phyloP scores from a whole-genome alignment of 768 basidiomycete species.

The Suillus paluster region DNA sequence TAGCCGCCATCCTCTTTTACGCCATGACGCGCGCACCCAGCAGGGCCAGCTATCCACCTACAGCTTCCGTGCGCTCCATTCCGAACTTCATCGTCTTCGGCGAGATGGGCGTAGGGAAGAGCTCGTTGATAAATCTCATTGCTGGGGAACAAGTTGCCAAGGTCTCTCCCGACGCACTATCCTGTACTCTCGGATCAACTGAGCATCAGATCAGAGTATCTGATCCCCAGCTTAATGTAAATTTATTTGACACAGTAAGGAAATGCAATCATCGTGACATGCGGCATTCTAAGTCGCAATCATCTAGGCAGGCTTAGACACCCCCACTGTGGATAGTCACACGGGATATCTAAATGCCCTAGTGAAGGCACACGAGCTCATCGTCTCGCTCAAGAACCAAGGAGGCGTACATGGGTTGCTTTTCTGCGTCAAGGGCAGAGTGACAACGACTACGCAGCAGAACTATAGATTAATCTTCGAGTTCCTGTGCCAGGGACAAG shows the following conservation, averaged over 20 bases:
- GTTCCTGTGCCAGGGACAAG: slow-evolving; percentile 36
- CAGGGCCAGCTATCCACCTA: not conserved
- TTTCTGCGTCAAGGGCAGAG: slow-evolving; percentile 36
- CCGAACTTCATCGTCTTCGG: slow-evolving; percentile 14
- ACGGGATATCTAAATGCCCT: slow-evolving; percentile 28
- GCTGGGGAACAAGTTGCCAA: slow-evolving; percentile 5
- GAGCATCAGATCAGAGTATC: not conserved
- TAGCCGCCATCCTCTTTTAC: not conserved
- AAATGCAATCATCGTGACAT: not conserved
- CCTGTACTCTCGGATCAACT: slow-evolving; percentile 12
- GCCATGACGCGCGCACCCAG: not conserved
- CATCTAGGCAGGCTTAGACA: slow-evolving; percentile 29
- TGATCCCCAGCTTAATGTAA: not conserved
- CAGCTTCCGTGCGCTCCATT: not conserved
- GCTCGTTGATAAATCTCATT: slow-evolving; percentile 15
- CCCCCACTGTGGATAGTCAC: slow-evolving; percentile 29
- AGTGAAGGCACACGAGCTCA: slow-evolving; percentile 34
- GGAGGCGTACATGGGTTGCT: slow-evolving; percentile 46
- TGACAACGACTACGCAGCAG: slow-evolving; percentile 29
- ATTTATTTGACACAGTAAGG: not conserved
- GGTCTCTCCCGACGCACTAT: not conserved
- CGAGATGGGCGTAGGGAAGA: slow-evolving; percentile 16
- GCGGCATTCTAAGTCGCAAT: not conserved
- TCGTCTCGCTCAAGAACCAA: slow-evolving; percentile 34
- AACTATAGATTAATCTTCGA: slow-evolving; percentile 39